Conservation (phyloP, 495 filamentous ascomycete genomes). For the Xylaria intraflava region DNA sequence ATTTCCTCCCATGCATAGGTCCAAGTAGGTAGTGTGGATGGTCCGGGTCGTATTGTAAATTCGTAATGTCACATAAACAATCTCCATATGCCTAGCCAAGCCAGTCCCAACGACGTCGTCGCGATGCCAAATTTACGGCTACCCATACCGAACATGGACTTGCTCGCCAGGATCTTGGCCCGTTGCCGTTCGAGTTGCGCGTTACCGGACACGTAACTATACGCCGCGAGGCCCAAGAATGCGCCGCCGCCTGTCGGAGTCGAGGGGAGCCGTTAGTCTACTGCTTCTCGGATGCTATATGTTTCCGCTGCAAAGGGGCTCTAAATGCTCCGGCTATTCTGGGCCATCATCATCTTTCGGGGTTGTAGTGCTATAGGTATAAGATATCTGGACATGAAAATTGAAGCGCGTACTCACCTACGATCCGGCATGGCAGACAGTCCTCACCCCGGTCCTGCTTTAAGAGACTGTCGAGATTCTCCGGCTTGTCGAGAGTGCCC, state of each 20-base stretch:
- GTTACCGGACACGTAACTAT: slow-evolving; percentile 78
- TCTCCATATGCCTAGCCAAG: slow-evolving; percentile 57
- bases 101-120: slow-evolving; percentile 60
- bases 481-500: slow-evolving; percentile 41
- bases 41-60: neutral
- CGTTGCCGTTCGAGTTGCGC: slow-evolving; percentile 64
- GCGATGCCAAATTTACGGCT: slow-evolving; percentile 63
- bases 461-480: slow-evolving; percentile 46
- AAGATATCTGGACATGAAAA: neutral
- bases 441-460: slow-evolving; percentile 61
- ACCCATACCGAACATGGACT: slow-evolving; percentile 70
- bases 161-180: slow-evolving; percentile 60
- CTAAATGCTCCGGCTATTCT: neutral
- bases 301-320: neutral
- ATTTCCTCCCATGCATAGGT: neutral
- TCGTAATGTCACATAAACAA: slow-evolving; percentile 19
- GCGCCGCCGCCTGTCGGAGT: slow-evolving; percentile 60
- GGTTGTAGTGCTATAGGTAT: neutral
- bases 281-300: neutral
- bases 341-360: neutral
- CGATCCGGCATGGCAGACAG: slow-evolving; percentile 61
- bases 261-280: slow-evolving; percentile 5
- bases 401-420: slow-evolving; percentile 44
- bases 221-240: slow-evolving; percentile 83
- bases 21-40: no score